phyloP scores from a whole-genome alignment of 1,284 basidiomycete species.

The Volvariella surrecta region DNA sequence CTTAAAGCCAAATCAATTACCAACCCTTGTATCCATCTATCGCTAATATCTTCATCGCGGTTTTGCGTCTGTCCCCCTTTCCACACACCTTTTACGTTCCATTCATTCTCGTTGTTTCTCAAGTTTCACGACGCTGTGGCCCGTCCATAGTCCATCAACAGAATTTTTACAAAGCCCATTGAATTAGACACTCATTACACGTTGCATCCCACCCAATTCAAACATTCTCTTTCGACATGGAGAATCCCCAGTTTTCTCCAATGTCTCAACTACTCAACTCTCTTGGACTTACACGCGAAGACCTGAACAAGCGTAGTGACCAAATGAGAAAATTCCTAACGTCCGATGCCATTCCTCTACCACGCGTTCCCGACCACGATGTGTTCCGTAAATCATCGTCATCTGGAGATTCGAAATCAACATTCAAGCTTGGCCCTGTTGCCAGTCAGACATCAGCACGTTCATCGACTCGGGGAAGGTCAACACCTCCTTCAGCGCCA shows the following conservation, averaged over 20 bases:
- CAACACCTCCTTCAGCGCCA: constrained; percentile 32
- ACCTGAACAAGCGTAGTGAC: constrained; percentile 54
- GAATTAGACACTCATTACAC: no score
- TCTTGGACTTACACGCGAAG: constrained; percentile 63
- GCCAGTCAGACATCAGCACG: constrained; percentile 30
- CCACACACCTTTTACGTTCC: no score
- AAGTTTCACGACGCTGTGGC: no score
- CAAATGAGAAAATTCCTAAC: constrained; percentile 70
- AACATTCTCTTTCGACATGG: constrained; percentile 14
- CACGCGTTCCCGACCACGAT: constrained; percentile 33
- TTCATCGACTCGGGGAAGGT: constrained; percentile 37
- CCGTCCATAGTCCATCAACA: no score
- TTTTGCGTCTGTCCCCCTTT: no score
- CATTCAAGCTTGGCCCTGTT: constrained; percentile 25
- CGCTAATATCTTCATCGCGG: no score
- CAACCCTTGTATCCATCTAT: no score
- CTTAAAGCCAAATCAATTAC: no score
- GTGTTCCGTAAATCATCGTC: constrained; percentile 25
- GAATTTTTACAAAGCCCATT: no score
- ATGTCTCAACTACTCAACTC: constrained; percentile 58
- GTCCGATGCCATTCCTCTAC: constrained; percentile 33
- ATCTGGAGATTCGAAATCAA: constrained; percentile 25
- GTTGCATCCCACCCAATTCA: no score
- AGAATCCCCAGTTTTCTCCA: constrained; percentile 35
- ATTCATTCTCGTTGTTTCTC: no score